Evolutionary conservation across 768 basidiomycete species (phyloP).

Genomic region (Zangia roseola): DNA sequence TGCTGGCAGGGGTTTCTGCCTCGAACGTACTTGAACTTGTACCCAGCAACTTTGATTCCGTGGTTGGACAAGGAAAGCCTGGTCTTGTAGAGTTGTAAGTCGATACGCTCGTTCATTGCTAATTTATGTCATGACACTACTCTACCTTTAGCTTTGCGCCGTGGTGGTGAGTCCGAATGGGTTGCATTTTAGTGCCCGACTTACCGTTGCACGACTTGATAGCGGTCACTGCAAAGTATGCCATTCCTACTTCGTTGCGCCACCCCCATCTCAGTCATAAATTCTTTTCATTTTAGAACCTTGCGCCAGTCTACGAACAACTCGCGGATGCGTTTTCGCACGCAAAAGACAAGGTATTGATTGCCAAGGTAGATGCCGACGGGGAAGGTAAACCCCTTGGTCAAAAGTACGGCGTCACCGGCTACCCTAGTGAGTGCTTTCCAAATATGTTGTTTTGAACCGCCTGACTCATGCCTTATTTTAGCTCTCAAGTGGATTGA

Average conservation of each 20-base stretch:
- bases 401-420: constrained; percentile 73
- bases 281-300: constrained; percentile 52
- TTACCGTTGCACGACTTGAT: constrained; percentile 1
- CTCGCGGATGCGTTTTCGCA: constrained; percentile 84
- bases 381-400: constrained; percentile 79
- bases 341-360: constrained; percentile 76
- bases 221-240: constrained; percentile 88
- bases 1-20: constrained; percentile 57
- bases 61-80: constrained; percentile 77
- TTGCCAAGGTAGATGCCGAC: constrained; percentile 94
- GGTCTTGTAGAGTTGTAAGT: constrained; percentile 91
- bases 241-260: neutral
- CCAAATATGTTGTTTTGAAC: neutral
- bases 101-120: neutral
- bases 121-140: constrained; percentile 1
- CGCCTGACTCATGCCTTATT: constrained; percentile 8
- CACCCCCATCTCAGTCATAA: neutral
- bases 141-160: constrained; percentile 64
- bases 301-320: constrained; percentile 86
- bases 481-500: constrained; percentile 92
- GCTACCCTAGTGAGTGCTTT: constrained; percentile 76
- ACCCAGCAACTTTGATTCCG: constrained; percentile 69
- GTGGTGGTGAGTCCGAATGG: constrained; percentile 66
- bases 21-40: constrained; percentile 85
- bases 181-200: neutral